Conservation (phyloP, 768 basidiomycete species). For the Tricholoma sp. region DNA sequence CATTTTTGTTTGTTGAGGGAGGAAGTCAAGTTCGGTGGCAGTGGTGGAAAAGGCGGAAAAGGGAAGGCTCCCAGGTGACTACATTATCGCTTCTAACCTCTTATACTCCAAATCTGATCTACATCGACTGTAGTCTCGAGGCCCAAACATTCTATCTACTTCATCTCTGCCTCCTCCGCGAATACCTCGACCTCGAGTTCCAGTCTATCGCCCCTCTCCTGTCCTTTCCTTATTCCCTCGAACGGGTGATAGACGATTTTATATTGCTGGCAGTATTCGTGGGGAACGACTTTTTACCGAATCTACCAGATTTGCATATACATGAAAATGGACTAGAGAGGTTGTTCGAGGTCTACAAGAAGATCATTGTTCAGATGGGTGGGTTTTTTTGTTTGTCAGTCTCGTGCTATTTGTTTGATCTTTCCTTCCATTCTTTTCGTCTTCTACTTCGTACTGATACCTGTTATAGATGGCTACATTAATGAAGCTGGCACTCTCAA, state of each 20-base stretch:
- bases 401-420: not conserved
- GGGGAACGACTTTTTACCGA: conserved; percentile 96
- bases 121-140: conserved; percentile 41
- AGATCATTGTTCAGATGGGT: conserved; percentile 74
- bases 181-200: conserved; percentile 97
- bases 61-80: conserved; percentile 41
- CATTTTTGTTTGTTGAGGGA: conserved; percentile 97
- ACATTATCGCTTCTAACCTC: not conserved
- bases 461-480: conserved; percentile 74
- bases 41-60: conserved; percentile 62
- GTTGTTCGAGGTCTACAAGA: conserved; percentile 95
- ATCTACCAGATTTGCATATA: conserved; percentile 94
- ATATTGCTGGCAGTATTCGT: conserved; percentile 95
- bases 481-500: conserved; percentile 87
- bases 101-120: conserved; percentile 17
- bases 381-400: conserved; percentile 14
- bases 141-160: conserved; percentile 91
- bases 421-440: not conserved
- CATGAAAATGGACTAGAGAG: conserved; percentile 94
- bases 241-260: conserved; percentile 97
- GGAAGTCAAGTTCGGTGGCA: conserved; percentile 92
- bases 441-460: not conserved
- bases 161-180: conserved; percentile 90
- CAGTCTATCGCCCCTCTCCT: conserved; percentile 58
- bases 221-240: conserved; percentile 82